Percentiles rank a stretch among this genome's conserved stretches.
Evolutionary conservation across 2,329 filamentous ascomycete species (phyloP).

Genomic region (Blumeriella jaapii): DNA sequence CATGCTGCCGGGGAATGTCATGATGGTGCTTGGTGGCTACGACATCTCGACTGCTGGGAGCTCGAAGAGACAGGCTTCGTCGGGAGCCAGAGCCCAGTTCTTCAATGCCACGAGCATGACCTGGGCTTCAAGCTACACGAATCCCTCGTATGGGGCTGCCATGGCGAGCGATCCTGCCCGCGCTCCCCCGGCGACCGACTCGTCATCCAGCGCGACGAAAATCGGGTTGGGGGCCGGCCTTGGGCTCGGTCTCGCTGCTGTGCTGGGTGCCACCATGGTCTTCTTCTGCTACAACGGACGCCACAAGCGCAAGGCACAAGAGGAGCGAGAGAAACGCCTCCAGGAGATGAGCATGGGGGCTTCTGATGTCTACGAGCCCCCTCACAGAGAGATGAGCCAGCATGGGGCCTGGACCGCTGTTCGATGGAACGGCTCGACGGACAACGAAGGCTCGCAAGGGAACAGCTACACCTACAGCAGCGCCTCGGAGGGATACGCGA

Average conservation of each 20-base stretch:
- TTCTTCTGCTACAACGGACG: conserved; percentile 40
- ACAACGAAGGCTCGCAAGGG: conserved; percentile 8
- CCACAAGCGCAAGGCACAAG: conserved; percentile 29
- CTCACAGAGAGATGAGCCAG: conserved; percentile 16
- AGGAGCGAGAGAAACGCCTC: conserved; percentile 41
- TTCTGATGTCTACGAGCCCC: conserved; percentile 13
- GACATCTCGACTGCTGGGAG: conserved; percentile 31
- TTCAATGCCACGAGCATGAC: conserved; percentile 49
- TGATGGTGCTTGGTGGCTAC: conserved; percentile 57
- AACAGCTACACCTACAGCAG: conserved; percentile 21
- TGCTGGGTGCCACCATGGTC: conserved; percentile 36
- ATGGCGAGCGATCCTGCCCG: conserved; percentile 16
- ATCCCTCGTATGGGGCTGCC: conserved; percentile 28
- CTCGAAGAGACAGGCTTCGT: conserved; percentile 32
- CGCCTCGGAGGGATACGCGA: conserved; percentile 19
- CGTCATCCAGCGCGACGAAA: conserved; percentile 29
- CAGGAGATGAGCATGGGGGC: conserved; percentile 35
- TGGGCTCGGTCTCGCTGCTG: conserved; percentile 47
- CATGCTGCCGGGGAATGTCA: conserved; percentile 53
- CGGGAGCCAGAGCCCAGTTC: conserved; percentile 31
- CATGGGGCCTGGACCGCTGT: conserved; percentile 17
- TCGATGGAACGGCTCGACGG: conserved; percentile 17
- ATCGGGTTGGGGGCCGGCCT: conserved; percentile 54
- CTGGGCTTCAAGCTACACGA: conserved; percentile 46
- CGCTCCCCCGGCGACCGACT: conserved; percentile 17